phyloP scores from a whole-genome alignment of 305 asterid species.

The Fraxinus paxiana region DNA sequence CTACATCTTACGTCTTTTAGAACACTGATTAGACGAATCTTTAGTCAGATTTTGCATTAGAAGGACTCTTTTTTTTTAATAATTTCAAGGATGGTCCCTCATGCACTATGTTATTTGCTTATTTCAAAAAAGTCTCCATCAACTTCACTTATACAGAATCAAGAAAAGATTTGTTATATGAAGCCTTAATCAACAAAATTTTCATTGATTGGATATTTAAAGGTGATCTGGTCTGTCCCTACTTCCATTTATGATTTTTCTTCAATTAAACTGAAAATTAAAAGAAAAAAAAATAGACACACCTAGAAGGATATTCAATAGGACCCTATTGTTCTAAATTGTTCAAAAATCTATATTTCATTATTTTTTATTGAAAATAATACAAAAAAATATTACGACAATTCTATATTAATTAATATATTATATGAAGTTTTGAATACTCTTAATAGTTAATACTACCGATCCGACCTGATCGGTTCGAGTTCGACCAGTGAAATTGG shows the following conservation, averaged over 20 bases:
- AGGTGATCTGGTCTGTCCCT: slow-evolving; percentile 11
- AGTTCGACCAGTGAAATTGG: neutral
- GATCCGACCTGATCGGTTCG: no score
- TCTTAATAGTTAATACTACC: neutral
- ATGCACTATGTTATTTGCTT: neutral
- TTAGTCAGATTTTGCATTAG: neutral
- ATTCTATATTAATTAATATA: neutral
- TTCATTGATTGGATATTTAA: slow-evolving; percentile 17
- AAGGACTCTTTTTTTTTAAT: neutral
- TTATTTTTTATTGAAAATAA: neutral
- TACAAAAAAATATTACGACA: no score
- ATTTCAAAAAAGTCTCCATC: neutral
- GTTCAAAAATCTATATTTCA: neutral
- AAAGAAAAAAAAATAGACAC: neutral
- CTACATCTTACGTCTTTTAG: no score
- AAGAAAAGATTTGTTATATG: slow-evolving; percentile 15
- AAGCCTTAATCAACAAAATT: slow-evolving; percentile 13
- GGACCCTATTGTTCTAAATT: neutral
- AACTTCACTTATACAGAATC: slow-evolving; percentile 3
- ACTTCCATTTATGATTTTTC: slow-evolving; percentile 4
- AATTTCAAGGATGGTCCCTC: slow-evolving; percentile 13
- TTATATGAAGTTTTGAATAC: neutral
- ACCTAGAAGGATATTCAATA: neutral
- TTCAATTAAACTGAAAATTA: neutral
- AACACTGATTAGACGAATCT: neutral